Percentiles rank a stretch among this genome's conserved stretches.
Evolutionary conservation across 345 rosid species (phyloP).

Genomic region (Brassica rapa): DNA sequence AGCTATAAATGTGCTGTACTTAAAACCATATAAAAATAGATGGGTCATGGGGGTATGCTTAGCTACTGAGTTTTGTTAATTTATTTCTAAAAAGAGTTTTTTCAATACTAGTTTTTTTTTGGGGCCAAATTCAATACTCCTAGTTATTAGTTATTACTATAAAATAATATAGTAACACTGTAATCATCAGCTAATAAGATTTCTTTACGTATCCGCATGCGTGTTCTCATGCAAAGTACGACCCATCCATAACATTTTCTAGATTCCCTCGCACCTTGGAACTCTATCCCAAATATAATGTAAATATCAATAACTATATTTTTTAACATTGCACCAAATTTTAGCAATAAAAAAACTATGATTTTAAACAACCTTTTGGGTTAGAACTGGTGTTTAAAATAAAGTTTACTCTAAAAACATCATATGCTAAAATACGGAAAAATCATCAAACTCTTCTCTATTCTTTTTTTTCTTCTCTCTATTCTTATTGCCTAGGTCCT

Average conservation of each 20-base stretch:
- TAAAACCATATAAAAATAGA: background rate
- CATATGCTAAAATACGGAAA: too few species aligned
- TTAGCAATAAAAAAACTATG: too few species aligned
- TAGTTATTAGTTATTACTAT: too few species aligned
- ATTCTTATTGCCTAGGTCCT: background rate
- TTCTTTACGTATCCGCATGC: constrained; percentile 2
- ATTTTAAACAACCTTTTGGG: too few species aligned
- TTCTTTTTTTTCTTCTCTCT: too few species aligned
- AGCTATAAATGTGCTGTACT: constrained; percentile 9
- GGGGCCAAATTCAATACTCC: too few species aligned
- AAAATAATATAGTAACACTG: background rate
- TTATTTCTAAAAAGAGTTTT: background rate
- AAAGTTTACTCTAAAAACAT: too few species aligned
- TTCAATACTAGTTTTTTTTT: background rate
- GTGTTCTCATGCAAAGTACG: background rate
- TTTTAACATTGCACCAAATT: too few species aligned
- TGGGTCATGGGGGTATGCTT: background rate
- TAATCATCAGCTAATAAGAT: constrained; percentile 4
- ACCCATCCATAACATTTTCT: background rate
- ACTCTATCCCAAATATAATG: background rate
- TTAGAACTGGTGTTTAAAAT: too few species aligned
- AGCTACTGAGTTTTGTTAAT: constrained; percentile 8
- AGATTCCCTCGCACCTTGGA: background rate
- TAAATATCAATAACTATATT: background rate
- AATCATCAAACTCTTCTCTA: too few species aligned